Evolutionary conservation across 352 stramenopile genomes (phyloP).

Genomic region (Phytophthora colocasiae): DNA sequence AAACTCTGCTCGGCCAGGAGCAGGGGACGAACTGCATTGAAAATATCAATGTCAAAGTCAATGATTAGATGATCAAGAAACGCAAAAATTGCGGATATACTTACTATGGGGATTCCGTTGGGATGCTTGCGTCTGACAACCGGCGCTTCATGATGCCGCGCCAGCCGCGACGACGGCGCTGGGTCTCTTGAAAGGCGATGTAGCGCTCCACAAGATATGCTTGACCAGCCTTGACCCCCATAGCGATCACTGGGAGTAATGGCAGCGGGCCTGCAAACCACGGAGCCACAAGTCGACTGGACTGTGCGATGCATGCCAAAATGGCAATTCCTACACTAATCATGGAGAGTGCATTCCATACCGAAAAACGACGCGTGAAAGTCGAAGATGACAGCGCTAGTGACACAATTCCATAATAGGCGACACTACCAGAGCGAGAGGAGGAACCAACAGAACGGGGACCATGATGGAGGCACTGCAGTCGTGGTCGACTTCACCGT

Average conservation of each 20-base stretch:
- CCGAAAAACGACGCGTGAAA: conserved; percentile 74
- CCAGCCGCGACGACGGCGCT: conserved; percentile 76
- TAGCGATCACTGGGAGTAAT: conserved; percentile 68
- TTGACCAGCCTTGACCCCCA: conserved; percentile 74
- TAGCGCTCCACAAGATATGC: conserved; percentile 76
- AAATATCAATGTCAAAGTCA: conserved; percentile 1
- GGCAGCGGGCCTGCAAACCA: conserved; percentile 82
- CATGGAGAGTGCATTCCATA: conserved; percentile 87
- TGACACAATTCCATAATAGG: conserved; percentile 79
- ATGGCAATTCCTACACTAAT: conserved; percentile 76
- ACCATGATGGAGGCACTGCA: conserved; percentile 81
- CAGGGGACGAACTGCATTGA: conserved; percentile 30
- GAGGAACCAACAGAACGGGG: conserved; percentile 72
- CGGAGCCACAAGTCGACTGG: conserved; percentile 74
- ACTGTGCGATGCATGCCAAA: conserved; percentile 66
- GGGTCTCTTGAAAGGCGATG: conserved; percentile 83
- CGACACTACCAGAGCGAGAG: conserved; percentile 72
- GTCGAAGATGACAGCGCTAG: conserved; percentile 73
- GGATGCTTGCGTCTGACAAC: conserved; percentile 78
- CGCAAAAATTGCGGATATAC: background rate
- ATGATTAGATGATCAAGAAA: conserved; percentile 7
- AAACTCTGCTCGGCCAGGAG: conserved; percentile 33
- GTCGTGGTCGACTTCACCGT: conserved; percentile 72
- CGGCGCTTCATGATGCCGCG: conserved; percentile 85
- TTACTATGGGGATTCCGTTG: conserved; percentile 69